These are phyloP conservation scores for Sporisorium sorghi DNA, from an alignment of 1,284 basidiomycete genomes.

Conservation along the genomic window DNA sequence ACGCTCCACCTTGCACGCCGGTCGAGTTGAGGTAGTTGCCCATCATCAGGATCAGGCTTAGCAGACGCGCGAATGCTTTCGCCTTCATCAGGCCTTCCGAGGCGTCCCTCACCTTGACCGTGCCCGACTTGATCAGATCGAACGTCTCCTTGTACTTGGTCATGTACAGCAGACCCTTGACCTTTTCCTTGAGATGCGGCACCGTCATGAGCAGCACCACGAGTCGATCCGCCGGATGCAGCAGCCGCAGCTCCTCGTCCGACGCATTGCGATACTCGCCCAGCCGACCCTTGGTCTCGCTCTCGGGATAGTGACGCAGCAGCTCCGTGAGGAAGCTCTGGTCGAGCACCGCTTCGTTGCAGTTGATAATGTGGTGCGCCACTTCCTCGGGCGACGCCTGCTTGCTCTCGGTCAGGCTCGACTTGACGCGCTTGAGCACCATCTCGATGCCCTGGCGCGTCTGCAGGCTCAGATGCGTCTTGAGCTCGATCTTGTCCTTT, in stretches of 20 bases:
- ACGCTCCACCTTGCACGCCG: constrained; percentile 95
- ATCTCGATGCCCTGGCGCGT: constrained; percentile 62
- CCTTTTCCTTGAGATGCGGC: constrained; percentile 86
- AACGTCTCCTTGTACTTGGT: constrained; percentile 66
- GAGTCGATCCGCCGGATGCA: constrained; percentile 93
- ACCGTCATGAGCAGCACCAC: constrained; percentile 98
- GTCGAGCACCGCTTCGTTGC: constrained; percentile 66
- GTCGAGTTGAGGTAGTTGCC: constrained; percentile 99
- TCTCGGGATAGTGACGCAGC: constrained; percentile 67
- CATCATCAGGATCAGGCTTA: constrained; percentile 80
- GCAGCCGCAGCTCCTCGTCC: constrained; percentile 84
- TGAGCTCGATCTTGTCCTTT: constrained; percentile 69
- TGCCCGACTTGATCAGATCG: constrained; percentile 57
- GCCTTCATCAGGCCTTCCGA: constrained; percentile 65
- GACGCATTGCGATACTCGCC: constrained; percentile 81
- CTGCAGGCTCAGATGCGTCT: constrained; percentile 65
- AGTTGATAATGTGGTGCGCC: constrained; percentile 67
- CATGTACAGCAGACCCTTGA: constrained; percentile 90
- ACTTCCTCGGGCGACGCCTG: constrained; percentile 68
- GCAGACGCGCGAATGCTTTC: constrained; percentile 58
- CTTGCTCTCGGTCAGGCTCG: constrained; percentile 55
- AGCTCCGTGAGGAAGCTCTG: constrained; percentile 67
- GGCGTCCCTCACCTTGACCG: constrained; percentile 58
- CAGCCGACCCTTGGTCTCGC: constrained; percentile 68
- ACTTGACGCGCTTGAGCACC: constrained; percentile 44